A percentile compares a stretch with the other conserved stretches of the same genome.
These are phyloP conservation scores for Huntiella savannae DNA, from an alignment of 2,329 filamentous ascomycete genomes.

Conservation along the genomic window DNA sequence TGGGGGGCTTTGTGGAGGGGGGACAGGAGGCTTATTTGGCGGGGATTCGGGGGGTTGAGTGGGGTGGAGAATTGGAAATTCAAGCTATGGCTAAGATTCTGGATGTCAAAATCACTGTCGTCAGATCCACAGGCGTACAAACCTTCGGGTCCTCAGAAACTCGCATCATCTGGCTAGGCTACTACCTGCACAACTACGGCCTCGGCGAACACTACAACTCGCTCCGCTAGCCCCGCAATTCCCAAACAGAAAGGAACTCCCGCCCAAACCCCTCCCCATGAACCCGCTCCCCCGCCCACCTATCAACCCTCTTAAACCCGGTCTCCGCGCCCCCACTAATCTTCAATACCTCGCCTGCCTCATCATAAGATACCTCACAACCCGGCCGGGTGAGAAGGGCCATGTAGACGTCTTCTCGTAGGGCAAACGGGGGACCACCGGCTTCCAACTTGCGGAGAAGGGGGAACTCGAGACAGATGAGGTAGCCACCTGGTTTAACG, in stretches of 20 bases:
- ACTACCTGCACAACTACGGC: conserved; percentile 86
- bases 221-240: conserved; percentile 26
- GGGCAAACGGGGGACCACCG: conserved; percentile 54
- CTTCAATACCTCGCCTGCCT: conserved; percentile 17
- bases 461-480: conserved; percentile 60
- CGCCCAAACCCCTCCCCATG: conserved; percentile 26
- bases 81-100: conserved; percentile 51
- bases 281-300: conserved; percentile 28
- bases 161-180: conserved; percentile 58
- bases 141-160: too few species aligned
- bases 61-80: conserved; percentile 87
- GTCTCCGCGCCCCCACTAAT: not conserved
- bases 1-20: conserved; percentile 73
- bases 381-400: conserved; percentile 54
- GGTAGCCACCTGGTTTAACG: conserved; percentile 27
- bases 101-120: too few species aligned
- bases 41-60: conserved; percentile 73
- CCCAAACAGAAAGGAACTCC: conserved; percentile 36
- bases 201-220: conserved; percentile 97
- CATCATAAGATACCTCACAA: conserved; percentile 40
- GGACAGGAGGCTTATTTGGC: conserved; percentile 51
- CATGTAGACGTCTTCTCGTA: conserved; percentile 50
- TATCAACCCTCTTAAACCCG: conserved; percentile 7
- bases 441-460: conserved; percentile 46
- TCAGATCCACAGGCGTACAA: too few species aligned